phyloP scores from a whole-genome alignment of 208 protist genomes.

The Crithidia acanthocephali region DNA sequence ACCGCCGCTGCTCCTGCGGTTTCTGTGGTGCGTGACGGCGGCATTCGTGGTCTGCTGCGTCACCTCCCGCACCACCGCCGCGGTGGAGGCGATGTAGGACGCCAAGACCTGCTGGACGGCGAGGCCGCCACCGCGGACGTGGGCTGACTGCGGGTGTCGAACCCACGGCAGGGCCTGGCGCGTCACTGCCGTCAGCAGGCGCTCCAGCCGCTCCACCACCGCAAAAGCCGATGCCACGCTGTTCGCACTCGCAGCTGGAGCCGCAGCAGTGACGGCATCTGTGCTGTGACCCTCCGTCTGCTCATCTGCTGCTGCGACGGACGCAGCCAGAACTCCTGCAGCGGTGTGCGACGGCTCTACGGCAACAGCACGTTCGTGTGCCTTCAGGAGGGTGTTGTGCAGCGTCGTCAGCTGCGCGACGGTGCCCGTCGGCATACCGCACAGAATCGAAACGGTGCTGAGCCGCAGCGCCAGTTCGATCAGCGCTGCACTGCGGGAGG shows the following conservation, averaged over 20 bases:
- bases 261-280: conserved; percentile 17
- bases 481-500: conserved; percentile 20
- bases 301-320: background rate
- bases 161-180: conserved; percentile 35
- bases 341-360: too few species aligned
- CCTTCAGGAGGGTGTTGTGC: conserved; percentile 54
- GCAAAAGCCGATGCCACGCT: too few species aligned
- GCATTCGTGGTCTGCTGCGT: background rate
- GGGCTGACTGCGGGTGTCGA: conserved; percentile 45
- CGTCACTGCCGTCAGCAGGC: conserved; percentile 42
- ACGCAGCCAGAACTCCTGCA: background rate
- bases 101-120: conserved; percentile 72
- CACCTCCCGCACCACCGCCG: conserved; percentile 20
- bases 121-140: conserved; percentile 42
- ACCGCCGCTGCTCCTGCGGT: background rate
- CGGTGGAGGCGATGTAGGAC: conserved; percentile 53
- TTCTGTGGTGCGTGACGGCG: background rate
- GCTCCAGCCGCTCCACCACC: conserved; percentile 58
- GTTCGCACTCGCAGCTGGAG: too few species aligned
- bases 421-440: conserved; percentile 49
- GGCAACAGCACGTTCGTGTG: conserved; percentile 8
- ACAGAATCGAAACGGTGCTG: conserved; percentile 36
- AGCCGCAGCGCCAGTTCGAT: conserved; percentile 44
- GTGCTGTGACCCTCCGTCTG: background rate
- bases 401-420: conserved; percentile 61